These are phyloP conservation scores for Leucocoprinus leucothites DNA, from an alignment of 768 basidiomycete genomes.

Conservation along the genomic window DNA sequence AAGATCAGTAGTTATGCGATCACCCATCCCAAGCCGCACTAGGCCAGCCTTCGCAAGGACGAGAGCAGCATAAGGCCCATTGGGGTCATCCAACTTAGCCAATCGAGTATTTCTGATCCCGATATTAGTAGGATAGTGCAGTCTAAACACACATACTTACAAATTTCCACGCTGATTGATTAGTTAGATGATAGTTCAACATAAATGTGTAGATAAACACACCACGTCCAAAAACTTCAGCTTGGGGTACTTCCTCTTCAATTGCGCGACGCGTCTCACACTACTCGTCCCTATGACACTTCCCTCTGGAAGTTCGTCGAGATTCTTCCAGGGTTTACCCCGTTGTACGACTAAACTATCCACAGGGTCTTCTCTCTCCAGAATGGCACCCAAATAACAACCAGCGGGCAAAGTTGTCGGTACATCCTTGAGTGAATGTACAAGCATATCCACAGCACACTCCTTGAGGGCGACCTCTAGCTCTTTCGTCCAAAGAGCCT, in stretches of 20 bases:
- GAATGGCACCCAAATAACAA: slow-evolving; percentile 80
- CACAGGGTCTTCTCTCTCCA: slow-evolving; percentile 84
- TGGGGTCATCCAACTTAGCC: slow-evolving; percentile 82
- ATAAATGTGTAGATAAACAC: slow-evolving; percentile 31
- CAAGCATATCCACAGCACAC: slow-evolving; percentile 80
- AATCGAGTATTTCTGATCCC: slow-evolving; percentile 77
- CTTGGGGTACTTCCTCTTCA: slow-evolving; percentile 72
- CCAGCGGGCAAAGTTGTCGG: slow-evolving; percentile 85
- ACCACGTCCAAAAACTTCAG: slow-evolving; percentile 88
- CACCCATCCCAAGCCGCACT: slow-evolving; percentile 68
- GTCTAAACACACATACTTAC: slow-evolving; percentile 42
- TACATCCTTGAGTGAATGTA: slow-evolving; percentile 92
- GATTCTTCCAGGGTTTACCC: slow-evolving; percentile 59
- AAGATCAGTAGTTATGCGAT: slow-evolving; percentile 76
- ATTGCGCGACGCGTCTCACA: slow-evolving; percentile 87
- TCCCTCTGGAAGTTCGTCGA: slow-evolving; percentile 84
- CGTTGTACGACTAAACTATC: slow-evolving; percentile 87
- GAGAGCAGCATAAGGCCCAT: slow-evolving; percentile 79
- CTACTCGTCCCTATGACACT: slow-evolving; percentile 95
- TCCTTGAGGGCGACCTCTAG: slow-evolving; percentile 82
- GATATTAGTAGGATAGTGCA: neutral
- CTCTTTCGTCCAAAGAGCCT: slow-evolving; percentile 94
- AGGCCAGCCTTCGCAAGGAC: slow-evolving; percentile 94
- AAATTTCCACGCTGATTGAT: slow-evolving; percentile 69
- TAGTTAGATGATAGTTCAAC: neutral